Evolutionary conservation across 495 filamentous ascomycete species (phyloP).

Genomic region (Neurospora pannonica): DNA sequence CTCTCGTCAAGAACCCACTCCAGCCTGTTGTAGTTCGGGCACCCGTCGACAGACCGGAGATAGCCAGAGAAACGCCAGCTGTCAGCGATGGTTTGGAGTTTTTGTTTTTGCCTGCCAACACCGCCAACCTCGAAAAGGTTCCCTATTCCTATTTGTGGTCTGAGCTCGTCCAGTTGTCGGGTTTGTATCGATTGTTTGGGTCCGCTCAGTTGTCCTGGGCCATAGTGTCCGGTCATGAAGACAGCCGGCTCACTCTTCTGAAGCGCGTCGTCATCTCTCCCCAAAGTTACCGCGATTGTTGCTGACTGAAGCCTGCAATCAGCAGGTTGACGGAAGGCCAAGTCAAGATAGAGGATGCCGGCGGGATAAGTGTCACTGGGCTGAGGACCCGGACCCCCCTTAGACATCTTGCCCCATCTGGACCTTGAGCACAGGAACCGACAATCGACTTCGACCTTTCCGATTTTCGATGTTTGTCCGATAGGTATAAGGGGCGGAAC

Average conservation of each 20-base stretch:
- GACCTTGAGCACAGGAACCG: conserved; percentile 25
- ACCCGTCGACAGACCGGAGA: conserved; percentile 1
- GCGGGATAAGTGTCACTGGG: conserved; percentile 6
- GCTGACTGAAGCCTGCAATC: conserved; percentile 22
- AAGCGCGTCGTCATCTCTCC: conserved; percentile 7
- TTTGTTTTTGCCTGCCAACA: background rate
- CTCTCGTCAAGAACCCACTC: conserved; percentile 25
- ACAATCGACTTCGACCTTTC: conserved; percentile 23
- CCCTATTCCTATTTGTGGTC: too few relatives aligned
- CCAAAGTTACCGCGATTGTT: conserved; percentile 18
- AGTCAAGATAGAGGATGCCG: conserved; percentile 26
- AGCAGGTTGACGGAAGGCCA: conserved; percentile 18
- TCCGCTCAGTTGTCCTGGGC: conserved; percentile 8
- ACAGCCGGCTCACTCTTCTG: background rate
- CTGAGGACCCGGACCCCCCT: too few relatives aligned
- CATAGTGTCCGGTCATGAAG: conserved; percentile 11
- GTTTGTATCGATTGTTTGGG: background rate
- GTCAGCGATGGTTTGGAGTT: background rate
- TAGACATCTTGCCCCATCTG: conserved; percentile 16
- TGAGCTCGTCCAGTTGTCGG: background rate
- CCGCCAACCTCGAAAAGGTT: conserved; percentile 5
- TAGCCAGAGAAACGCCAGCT: conserved; percentile 13
- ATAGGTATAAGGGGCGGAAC: background rate
- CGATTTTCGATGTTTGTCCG: conserved; percentile 2
- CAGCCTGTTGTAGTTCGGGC: conserved; percentile 9